Conservation (phyloP, 192 early-diverging fungal species). For the Piromyces finnis region DNA sequence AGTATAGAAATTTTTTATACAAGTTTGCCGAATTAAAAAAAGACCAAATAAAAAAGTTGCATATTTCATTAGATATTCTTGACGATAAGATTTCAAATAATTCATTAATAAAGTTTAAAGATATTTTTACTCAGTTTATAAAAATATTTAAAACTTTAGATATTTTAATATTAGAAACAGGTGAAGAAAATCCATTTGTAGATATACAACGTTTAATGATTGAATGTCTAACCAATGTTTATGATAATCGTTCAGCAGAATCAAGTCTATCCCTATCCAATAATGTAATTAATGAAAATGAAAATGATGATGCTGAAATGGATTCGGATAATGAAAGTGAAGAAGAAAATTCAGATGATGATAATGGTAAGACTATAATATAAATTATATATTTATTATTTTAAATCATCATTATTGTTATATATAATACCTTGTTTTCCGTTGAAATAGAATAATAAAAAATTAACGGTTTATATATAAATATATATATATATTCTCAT, state of each 20-base stretch:
- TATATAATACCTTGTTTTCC: no score
- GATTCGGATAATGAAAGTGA: no score
- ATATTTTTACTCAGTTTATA: neutral
- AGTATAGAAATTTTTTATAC: neutral
- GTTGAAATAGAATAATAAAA: no score
- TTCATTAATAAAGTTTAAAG: neutral
- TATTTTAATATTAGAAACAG: neutral
- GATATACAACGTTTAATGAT: neutral
- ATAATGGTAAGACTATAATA: no score
- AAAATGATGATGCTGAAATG: no score
- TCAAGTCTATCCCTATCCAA: no score
- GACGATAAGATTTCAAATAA: neutral
- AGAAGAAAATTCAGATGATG: no score
- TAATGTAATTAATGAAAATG: no score
- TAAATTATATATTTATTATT: no score
- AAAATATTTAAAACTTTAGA: neutral
- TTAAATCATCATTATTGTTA: no score
- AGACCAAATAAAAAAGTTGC: neutral
- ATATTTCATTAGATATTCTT: neutral
- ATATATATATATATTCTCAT: no score
- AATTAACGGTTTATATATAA: no score
- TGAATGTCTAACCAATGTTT: neutral
- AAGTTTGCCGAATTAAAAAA: neutral
- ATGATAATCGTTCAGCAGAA: neutral
- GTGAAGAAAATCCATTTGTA: neutral